Percentiles rank a stretch among this genome's conserved stretches.
phyloP scores from a whole-genome alignment of 2,329 filamentous ascomycete species.

The Alternaria hordeiaustralica region DNA sequence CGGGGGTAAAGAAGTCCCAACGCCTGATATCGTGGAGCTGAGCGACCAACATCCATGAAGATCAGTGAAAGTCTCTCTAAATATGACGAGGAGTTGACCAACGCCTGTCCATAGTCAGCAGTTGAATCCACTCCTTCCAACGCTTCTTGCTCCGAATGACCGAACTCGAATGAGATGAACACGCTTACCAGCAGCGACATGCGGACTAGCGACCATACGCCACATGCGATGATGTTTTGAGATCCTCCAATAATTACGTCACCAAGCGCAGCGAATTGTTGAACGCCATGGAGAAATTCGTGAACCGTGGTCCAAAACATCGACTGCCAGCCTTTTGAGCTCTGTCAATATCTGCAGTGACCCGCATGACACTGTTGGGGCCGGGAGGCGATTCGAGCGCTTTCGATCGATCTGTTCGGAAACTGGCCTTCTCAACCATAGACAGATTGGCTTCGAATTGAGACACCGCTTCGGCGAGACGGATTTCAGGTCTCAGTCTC shows the following conservation, averaged over 20 bases:
- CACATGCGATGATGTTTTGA: conserved; percentile 54
- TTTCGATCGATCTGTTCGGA: background rate
- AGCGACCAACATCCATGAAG: conserved; percentile 51
- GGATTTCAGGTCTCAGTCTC: background rate
- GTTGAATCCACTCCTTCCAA: background rate
- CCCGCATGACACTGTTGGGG: conserved; percentile 12
- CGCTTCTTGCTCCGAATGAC: background rate
- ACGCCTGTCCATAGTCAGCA: conserved; percentile 26
- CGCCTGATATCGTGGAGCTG: conserved; percentile 49
- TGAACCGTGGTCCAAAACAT: conserved; percentile 52
- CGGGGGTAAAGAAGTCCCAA: conserved; percentile 50
- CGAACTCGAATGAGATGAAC: background rate
- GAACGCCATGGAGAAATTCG: conserved; percentile 51
- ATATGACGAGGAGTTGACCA: conserved; percentile 41
- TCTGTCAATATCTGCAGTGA: conserved; percentile 51
- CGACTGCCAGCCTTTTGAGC: conserved; percentile 23
- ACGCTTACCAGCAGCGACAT: conserved; percentile 50
- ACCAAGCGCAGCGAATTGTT: conserved; percentile 54
- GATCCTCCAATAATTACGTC: conserved; percentile 53
- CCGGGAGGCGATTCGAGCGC: background rate
- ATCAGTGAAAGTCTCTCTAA: conserved; percentile 49
- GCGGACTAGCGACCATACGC: conserved; percentile 55
- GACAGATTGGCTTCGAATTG: background rate
- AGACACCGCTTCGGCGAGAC: background rate
- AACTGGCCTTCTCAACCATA: background rate